Base-by-base conservation (phyloP, 2,329 filamentous ascomycete species). In the Sarocladiaceae sp. region DNA sequence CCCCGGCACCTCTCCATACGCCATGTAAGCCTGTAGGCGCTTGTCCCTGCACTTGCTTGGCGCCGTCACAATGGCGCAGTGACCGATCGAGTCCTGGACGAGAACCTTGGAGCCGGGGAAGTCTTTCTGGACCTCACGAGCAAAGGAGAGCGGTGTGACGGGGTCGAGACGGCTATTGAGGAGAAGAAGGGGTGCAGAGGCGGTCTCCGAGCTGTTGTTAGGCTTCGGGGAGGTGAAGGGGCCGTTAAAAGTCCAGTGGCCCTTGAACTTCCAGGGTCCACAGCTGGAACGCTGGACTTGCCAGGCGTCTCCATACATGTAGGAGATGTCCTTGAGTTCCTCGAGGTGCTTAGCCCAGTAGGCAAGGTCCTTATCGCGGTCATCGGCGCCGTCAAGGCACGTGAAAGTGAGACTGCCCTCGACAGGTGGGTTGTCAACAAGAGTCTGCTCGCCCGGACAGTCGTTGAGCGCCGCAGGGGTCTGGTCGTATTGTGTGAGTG, bases 61-160 rank as follows among this genome's bases (percentile, higher is more conserved):
- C 2, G 40, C 45, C 0, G 46, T 40, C 33, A 35, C 10, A 1
- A 53, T 3, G 2, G 53, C 51, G 16, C 51, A 54, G 33, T 65
- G 61, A 1, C 59, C 62, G 7, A 48, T 26, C 0, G 49, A 52
- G 16, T 57, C 50, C 15, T 57, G 55, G 4, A 54, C 44, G 10
- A 57, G 37, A 3, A 55, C 51, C 9, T 45, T 45, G 3, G 52
- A 54, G 9, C 55, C 55, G 2, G 50, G 53, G 21, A 55, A 52
- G 4, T 42, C 7, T 12, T 20, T 35, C 4, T 51, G 50, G 37
- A 50, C 48, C 16, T 32, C 43, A 3, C 35, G 48, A 4, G 67
- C 67, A 46, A 66, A 67, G 19, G 59, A 48, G 33, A 63, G 48
- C 11, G 67, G 67, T n/a, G 67, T 70, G 6, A 68, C 61, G 10